Conservation (phyloP, 1,139 yeast genomes). For the Debaryomyces sp. region DNA sequence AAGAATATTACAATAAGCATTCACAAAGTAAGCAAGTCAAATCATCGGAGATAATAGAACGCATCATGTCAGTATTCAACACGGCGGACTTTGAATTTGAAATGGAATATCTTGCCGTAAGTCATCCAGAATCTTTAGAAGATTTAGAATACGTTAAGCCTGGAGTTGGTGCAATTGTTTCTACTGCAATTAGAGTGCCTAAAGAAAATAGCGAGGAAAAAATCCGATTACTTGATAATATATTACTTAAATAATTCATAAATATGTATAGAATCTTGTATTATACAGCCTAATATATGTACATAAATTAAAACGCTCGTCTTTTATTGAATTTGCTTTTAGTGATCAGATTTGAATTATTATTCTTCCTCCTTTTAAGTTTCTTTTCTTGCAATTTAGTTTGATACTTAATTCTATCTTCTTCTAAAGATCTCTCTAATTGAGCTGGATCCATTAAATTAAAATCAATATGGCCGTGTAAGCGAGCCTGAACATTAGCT, state of each 20-base stretch:
- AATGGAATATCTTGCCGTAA: constrained; percentile 79
- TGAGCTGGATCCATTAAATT: constrained; percentile 21
- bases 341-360: neutral
- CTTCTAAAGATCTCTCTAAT: constrained; percentile 22
- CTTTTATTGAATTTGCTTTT: constrained; percentile 12
- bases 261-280: neutral
- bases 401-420: constrained; percentile 19
- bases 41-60: constrained; percentile 33
- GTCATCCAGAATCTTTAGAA: constrained; percentile 63
- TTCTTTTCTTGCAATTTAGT: constrained; percentile 6
- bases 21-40: constrained; percentile 16
- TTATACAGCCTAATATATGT: neutral
- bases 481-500: constrained; percentile 11
- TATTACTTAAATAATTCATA: constrained; percentile 31
- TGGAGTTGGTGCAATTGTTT: constrained; percentile 58
- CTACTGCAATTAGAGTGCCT: constrained; percentile 72
- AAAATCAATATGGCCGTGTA: constrained; percentile 19
- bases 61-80: constrained; percentile 27
- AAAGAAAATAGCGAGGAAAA: constrained; percentile 38
- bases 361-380: constrained; percentile 7
- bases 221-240: constrained; percentile 63
- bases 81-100: constrained; percentile 35
- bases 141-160: constrained; percentile 54
- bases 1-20: constrained; percentile 26
- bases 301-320: constrained; percentile 12